Percentiles rank a stretch among this genome's conserved stretches.
Conservation (phyloP, 2,329 filamentous ascomycete species). For the Sporothrix schenckii region DNA sequence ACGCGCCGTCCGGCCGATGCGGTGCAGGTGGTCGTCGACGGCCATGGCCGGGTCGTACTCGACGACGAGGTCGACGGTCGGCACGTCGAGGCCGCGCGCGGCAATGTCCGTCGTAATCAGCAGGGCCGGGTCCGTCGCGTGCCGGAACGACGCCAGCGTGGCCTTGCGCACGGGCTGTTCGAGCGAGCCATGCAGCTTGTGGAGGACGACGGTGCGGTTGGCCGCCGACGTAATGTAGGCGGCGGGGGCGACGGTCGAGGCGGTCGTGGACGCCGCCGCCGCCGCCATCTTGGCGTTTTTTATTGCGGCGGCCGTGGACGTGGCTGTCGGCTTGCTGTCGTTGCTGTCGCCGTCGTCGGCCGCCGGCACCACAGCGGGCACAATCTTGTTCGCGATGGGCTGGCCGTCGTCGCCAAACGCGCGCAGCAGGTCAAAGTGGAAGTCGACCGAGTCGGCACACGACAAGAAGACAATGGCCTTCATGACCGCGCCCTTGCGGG, state of each 20-base stretch:
- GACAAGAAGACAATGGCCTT: constrained; percentile 97
- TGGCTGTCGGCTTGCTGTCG: no score
- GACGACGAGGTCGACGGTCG: constrained; percentile 90
- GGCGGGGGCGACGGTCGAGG: constrained; percentile 68
- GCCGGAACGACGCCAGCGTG: constrained; percentile 79
- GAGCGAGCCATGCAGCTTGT: constrained; percentile 90
- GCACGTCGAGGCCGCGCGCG: constrained; percentile 91
- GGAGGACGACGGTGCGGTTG: constrained; percentile 73
- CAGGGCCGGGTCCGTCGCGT: constrained; percentile 73
- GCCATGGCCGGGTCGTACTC: constrained; percentile 97
- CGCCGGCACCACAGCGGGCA: not conserved
- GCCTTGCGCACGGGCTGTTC: constrained; percentile 84
- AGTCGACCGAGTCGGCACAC: constrained; percentile 95
- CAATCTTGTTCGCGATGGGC: constrained; percentile 2
- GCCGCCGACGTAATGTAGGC: constrained; percentile 73
- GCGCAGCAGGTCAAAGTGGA: constrained; percentile 84
- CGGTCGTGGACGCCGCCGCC: constrained; percentile 43
- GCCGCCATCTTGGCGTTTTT: constrained; percentile 35
- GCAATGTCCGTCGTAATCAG: constrained; percentile 95
- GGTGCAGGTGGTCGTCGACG: constrained; percentile 89
- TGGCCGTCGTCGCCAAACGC: constrained; percentile 38
- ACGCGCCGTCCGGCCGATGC: constrained; percentile 91
- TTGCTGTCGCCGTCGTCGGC: constrained; percentile 14
- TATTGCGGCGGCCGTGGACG: constrained; percentile 36
- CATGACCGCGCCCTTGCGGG: constrained; percentile 87